Evolutionary conservation across 139 green algal genomes (phyloP), one percentile per base, ranked within the genome.

Genomic region (Picocystis salinarum): DNA sequence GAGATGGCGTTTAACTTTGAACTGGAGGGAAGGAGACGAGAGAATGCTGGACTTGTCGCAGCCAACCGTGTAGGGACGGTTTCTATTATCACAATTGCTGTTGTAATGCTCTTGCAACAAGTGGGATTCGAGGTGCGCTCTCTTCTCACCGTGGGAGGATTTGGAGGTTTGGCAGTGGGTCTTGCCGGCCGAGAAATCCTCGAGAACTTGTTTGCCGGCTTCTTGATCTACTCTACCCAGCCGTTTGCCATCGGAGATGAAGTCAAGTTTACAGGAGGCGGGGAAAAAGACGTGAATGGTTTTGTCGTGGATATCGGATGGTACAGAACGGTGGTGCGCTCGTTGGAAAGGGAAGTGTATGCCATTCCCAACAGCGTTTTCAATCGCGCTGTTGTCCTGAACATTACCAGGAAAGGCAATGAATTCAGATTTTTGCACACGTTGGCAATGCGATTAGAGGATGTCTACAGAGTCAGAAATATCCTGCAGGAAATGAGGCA

Each of bases 151-250:
- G 91, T 92, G 55, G 80, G 81, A 64, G 80, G 81, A 55, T 77
- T 92, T 45, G 81, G 81, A 59, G 81, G 81, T 76, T 62, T 92
- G 54, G 81, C 79, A 23, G 78, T 91, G 29, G 81, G 79, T 85
- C 56, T 91, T 49, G 79, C 79, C 0, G 81, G 79, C 33, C 60
- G 79, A 0, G 81, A 92, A 62, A 91, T 92, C 37, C 70, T 83
- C 44, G 81, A 92, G 45, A 92, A 92, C 53, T 59, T 92, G 23
- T 85, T 92, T 52, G 91, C 79, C 26, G 81, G 81, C 34, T 74
- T 92, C 46, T 77, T 92, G 49, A 86, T 92, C 50, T 71, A 91
- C 62, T 67, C 64, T 10, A 58, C 49, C 28, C 62, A 62, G 7
- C 36, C 36, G 7, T 42, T 42, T 10, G 36, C 76, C 45, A 70